Evolutionary conservation across 1,139 yeast species (phyloP).

Genomic region (Wickerhamomyces sp.): DNA sequence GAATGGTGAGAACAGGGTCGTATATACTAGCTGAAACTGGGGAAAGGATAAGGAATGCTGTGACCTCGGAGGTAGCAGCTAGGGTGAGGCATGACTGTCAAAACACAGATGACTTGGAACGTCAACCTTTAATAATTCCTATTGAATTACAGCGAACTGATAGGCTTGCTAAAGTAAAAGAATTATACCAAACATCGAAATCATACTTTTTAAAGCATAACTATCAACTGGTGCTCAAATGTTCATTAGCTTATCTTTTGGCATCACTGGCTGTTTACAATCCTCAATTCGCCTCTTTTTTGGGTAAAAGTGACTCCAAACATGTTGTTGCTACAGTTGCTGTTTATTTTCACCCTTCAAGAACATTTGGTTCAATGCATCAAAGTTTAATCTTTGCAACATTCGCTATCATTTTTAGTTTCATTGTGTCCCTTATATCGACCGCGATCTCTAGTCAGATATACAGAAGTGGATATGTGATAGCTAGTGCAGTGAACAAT

Average conservation of each 20-base stretch:
- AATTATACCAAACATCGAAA: background rate
- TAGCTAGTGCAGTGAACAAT: slow-evolving; percentile 52
- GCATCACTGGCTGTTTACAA: slow-evolving; percentile 78
- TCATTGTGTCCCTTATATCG: slow-evolving; percentile 50
- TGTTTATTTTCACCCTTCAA: slow-evolving; percentile 79
- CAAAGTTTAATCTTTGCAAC: slow-evolving; percentile 64
- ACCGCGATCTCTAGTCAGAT: slow-evolving; percentile 48
- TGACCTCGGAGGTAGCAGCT: background rate
- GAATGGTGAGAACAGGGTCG: slow-evolving; percentile 28
- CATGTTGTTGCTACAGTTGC: slow-evolving; percentile 82
- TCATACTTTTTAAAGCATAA: slow-evolving; percentile 8
- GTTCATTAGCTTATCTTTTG: slow-evolving; percentile 65
- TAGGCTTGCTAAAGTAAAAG: background rate
- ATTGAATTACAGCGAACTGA: background rate
- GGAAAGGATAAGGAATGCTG: slow-evolving; percentile 20
- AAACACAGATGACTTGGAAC: slow-evolving; percentile 13
- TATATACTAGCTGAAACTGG: slow-evolving; percentile 32
- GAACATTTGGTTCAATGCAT: slow-evolving; percentile 78
- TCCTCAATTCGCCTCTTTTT: slow-evolving; percentile 44
- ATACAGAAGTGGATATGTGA: slow-evolving; percentile 43
- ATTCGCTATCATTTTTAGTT: slow-evolving; percentile 51
- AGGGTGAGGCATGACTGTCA: background rate
- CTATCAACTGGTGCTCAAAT: slow-evolving; percentile 41
- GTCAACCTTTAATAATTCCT: slow-evolving; percentile 7
- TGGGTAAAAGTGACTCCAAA: slow-evolving; percentile 71